Base-by-base conservation (phyloP, 2,329 filamentous ascomycete genomes). In the Lasiodiplodia citricola region DNA sequence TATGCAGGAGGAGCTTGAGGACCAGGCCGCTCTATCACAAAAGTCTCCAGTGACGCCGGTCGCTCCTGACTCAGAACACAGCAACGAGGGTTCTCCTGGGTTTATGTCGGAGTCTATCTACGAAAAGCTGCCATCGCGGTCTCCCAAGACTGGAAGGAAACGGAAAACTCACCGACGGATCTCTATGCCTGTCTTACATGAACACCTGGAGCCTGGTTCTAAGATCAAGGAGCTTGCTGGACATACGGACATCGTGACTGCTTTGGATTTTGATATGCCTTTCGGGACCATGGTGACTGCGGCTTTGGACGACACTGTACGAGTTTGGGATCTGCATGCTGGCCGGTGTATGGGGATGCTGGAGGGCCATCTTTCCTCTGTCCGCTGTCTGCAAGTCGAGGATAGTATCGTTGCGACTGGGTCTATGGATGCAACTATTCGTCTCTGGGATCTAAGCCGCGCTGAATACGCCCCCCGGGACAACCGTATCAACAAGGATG, bases 41-140 rank as follows among this genome's bases (percentile, higher is more conserved):
- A 81, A 81, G 70, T 79, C 80, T 21, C 78, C 80, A 14, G 60
- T 69, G 3, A 69, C 70, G 3, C 71, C 70, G 18, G 78, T 87
- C 80, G 82, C 85, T 71, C 41, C 41, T 2, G 79, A 87, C 81
- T 70, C 86, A 72, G 81, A 91, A 77, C n/a, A n/a, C 47, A 62
- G 57, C n/a, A 31, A 50, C 6, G 80, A 91, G 74, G 83, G 82
- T 68, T 70, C 74, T 56, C 70, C 75, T 54, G 87, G 87, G 0
- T 99, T 98, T 83, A 98, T 98, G 96, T 97, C 96, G 3, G 93
- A 97, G 79, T 97, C 94, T 14, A 93, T 99, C 73, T 99, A 98
- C 79, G 92, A 96, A 73, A 97, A 97, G 80, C 83, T 99, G 10
- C 93, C 94, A 0, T 57, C 64, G 0, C 82, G 83, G n/a, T 76